A percentile compares a stretch with the other conserved stretches of the same genome.
These are phyloP conservation scores for Neonectria neomacrospora DNA, from an alignment of 2,329 filamentous ascomycete species.

Conservation along the genomic window DNA sequence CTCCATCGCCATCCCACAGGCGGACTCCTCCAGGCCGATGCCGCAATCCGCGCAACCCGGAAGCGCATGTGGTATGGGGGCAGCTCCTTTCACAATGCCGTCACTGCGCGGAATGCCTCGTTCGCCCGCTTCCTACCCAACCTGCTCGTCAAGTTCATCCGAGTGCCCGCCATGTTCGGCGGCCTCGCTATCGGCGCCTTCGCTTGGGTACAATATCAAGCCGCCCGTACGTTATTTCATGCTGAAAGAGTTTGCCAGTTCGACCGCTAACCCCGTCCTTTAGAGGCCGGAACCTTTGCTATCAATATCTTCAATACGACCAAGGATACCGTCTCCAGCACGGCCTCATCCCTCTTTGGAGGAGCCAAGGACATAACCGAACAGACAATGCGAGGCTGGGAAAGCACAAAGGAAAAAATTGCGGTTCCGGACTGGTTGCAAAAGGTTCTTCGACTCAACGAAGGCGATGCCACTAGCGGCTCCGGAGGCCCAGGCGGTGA, in stretches of 20 bases:
- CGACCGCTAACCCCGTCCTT: slow-evolving; percentile 38
- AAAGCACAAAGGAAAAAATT: slow-evolving; percentile 81
- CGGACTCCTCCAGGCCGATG: slow-evolving; percentile 75
- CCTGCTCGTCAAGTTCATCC: slow-evolving; percentile 87
- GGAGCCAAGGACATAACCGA: slow-evolving; percentile 79
- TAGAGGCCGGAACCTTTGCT: slow-evolving; percentile 62
- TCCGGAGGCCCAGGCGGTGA: slow-evolving; percentile 60
- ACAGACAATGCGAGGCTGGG: slow-evolving; percentile 84
- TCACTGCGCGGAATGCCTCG: slow-evolving; percentile 71
- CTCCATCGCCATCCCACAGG: slow-evolving; percentile 75
- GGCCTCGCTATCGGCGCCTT: slow-evolving; percentile 86
- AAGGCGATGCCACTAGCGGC: slow-evolving; percentile 66
- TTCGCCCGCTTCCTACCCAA: slow-evolving; percentile 80
- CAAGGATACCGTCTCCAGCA: slow-evolving; percentile 74
- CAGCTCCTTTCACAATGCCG: slow-evolving; percentile 85
- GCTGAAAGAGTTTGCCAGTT: not conserved
- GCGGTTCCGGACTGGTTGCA: slow-evolving; percentile 82
- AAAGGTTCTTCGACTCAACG: slow-evolving; percentile 72
- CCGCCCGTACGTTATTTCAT: slow-evolving; percentile 72
- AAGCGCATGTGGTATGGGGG: slow-evolving; percentile 80
- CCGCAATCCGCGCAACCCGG: slow-evolving; percentile 68
- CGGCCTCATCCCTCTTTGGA: slow-evolving; percentile 76
- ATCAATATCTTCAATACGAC: slow-evolving; percentile 78
- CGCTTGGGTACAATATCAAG: slow-evolving; percentile 96
- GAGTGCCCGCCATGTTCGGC: slow-evolving; percentile 91